phyloP scores from a whole-genome alignment of 176 grass and related monocot species.

The Bonia amplexicaulis region DNA sequence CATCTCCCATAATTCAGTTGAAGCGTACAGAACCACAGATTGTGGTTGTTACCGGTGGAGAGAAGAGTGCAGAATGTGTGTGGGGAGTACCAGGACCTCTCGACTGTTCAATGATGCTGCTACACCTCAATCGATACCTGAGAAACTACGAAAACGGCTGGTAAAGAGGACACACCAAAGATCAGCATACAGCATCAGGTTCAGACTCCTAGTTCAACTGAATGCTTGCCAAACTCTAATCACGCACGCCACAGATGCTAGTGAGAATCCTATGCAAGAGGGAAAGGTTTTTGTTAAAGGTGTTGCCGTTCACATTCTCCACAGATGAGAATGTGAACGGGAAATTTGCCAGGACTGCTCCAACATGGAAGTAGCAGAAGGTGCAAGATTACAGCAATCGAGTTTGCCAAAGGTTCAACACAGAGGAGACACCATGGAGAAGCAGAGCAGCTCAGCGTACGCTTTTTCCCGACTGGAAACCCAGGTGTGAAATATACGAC shows the following conservation, averaged over 20 bases:
- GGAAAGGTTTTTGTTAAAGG: neutral
- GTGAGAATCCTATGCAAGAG: constrained; percentile 10
- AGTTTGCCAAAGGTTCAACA: constrained; percentile 23
- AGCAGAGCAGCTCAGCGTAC: constrained; percentile 29
- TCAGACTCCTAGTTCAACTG: constrained; percentile 2
- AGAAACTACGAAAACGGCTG: constrained; percentile 45
- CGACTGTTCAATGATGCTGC: constrained; percentile 45
- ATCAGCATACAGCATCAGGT: constrained; percentile 6
- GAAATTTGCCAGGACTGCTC: constrained; percentile 40
- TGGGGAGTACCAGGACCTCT: constrained; percentile 27
- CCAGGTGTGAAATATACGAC: constrained; percentile 16
- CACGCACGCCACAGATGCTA: constrained; percentile 4
- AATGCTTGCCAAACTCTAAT: constrained; percentile 4
- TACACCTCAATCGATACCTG: constrained; percentile 40
- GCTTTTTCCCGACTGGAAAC: constrained; percentile 32
- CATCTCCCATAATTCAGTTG: constrained; percentile 45
- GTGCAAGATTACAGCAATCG: constrained; percentile 12
- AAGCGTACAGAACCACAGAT: constrained; percentile 28
- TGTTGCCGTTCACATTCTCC: too few species aligned
- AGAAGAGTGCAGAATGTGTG: constrained; percentile 10
- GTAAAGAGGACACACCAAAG: constrained; percentile 22
- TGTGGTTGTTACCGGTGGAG: neutral
- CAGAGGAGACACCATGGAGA: constrained; percentile 27
- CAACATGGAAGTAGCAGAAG: constrained; percentile 36
- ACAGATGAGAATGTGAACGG: constrained; percentile 26